A percentile compares a stretch with the other conserved stretches of the same genome.
Conservation (phyloP, 2,329 filamentous ascomycete genomes). For the Shiraia bambusicola region DNA sequence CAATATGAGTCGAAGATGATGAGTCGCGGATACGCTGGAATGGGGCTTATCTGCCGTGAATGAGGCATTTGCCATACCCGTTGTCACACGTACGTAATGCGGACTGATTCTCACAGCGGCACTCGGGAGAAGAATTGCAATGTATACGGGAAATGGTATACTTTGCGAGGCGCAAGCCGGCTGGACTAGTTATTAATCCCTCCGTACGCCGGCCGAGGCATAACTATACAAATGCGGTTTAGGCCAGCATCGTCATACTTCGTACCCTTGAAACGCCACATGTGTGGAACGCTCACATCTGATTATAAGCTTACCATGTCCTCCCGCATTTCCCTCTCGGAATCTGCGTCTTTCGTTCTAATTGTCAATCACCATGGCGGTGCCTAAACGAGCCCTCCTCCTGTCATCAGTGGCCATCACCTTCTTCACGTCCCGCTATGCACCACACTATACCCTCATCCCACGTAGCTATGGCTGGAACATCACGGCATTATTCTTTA, state of each 20-base stretch:
- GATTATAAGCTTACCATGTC: neutral
- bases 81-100: too few species aligned
- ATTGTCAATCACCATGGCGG: conserved; percentile 22
- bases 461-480: conserved; percentile 42
- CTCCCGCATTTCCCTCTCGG: neutral
- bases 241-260: conserved; percentile 1
- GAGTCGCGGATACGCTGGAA: too few species aligned
- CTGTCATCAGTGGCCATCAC: conserved; percentile 27
- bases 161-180: neutral
- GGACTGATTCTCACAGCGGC: neutral
- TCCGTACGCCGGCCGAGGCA: conserved; percentile 6
- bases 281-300: conserved; percentile 6
- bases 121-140: neutral
- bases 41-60: too few species aligned
- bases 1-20: too few species aligned
- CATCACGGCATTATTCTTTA: conserved; percentile 43
- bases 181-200: conserved; percentile 2
- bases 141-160: neutral
- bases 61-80: too few species aligned
- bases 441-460: conserved; percentile 34
- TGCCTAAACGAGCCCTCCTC: conserved; percentile 30
- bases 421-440: conserved; percentile 37
- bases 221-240: neutral
- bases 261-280: conserved; percentile 12
- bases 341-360: neutral